Evolutionary conservation across 1,284 basidiomycete genomes (phyloP), one percentile per base, ranked within the genome.

Genomic region (Sanghuangporus sanghuang): DNA sequence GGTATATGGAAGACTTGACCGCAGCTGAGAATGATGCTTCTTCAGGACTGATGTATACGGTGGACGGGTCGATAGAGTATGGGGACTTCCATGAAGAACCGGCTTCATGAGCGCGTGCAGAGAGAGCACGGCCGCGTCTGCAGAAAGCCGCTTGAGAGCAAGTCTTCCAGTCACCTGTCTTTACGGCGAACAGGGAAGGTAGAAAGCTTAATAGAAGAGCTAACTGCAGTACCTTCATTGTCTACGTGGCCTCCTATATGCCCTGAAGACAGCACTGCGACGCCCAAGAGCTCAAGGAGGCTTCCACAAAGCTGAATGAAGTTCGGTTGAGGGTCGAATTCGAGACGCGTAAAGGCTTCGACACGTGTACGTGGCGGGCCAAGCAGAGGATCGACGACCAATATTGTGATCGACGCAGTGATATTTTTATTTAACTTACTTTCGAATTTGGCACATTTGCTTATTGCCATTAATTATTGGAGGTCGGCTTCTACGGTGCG

Each of bases 61-160:
- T 81, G 3, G 79, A 73, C 6, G 81, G 72, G 65, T 88, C 85
- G 42, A 96, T 73, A 1, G 87, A 83, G 78, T 97, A 98, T 0
- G 95, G 95, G 0, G 93, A 96, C 42, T 76, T 79, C 89, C 94
- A 96, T 6, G 79, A 76, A 1, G 78, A 69, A 35, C 77, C 75
- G 0, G 82, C 78, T 61, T 82, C 82, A 54, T 80, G 77, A 14
- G 91, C 89, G 60, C 90, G 84, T 9, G 81, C 78, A 62, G 92
- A 85, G 57, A 97, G 84, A 0, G 88, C 89, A 54, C 95, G 86
- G 59, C 93, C 92, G 66, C 95, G 82, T 55, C 92, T 85, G 78
- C 95, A 97, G 78, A 98, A 97, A 14, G 91, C 92, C 0, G 92
- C 85, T 74, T 97, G 92, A 18, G 83, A 82, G 73, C 95, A 97